Conservation (phyloP, 768 basidiomycete genomes). For the Leccinum variicolor region DNA sequence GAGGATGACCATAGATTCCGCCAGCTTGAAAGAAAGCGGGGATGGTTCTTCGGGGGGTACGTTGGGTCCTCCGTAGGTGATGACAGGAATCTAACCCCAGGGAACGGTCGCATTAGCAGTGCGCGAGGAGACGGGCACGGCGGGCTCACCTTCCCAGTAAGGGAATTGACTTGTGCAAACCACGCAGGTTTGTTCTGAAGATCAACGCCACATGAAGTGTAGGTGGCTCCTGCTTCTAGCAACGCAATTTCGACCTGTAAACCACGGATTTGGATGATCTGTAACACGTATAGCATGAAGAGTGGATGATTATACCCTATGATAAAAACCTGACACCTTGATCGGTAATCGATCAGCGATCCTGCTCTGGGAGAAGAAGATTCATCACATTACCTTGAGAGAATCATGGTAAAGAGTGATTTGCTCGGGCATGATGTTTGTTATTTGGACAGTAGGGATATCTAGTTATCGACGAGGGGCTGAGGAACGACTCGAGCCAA, state of each 20-base stretch:
- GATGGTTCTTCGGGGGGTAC: neutral
- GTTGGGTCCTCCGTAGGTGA: neutral
- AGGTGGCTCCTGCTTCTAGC: slow-evolving; percentile 47
- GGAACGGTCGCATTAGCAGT: too few species aligned
- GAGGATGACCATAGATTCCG: neutral
- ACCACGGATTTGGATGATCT: neutral
- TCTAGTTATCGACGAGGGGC: neutral
- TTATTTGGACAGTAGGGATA: neutral
- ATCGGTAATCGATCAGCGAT: neutral
- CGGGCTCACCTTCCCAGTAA: slow-evolving; percentile 50
- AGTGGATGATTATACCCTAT: slow-evolving; percentile 37
- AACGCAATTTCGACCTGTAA: slow-evolving; percentile 55
- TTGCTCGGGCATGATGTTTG: slow-evolving; percentile 21
- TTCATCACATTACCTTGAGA: slow-evolving; percentile 34
- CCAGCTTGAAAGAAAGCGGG: neutral
- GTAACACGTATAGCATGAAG: neutral
- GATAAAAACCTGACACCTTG: slow-evolving; percentile 54
- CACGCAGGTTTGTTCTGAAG: slow-evolving; percentile 62
- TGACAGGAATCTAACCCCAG: neutral
- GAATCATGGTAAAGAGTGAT: slow-evolving; percentile 39
- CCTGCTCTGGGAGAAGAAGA: neutral
- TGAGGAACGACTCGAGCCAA: neutral
- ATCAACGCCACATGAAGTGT: slow-evolving; percentile 52
- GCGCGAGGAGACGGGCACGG: too few species aligned
- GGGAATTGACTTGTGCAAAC: slow-evolving; percentile 63